Evolutionary conservation across 2,329 filamentous ascomycete genomes (phyloP), one percentile per base, ranked within the genome.

Genomic region (Ascocoryne sarcoides): DNA sequence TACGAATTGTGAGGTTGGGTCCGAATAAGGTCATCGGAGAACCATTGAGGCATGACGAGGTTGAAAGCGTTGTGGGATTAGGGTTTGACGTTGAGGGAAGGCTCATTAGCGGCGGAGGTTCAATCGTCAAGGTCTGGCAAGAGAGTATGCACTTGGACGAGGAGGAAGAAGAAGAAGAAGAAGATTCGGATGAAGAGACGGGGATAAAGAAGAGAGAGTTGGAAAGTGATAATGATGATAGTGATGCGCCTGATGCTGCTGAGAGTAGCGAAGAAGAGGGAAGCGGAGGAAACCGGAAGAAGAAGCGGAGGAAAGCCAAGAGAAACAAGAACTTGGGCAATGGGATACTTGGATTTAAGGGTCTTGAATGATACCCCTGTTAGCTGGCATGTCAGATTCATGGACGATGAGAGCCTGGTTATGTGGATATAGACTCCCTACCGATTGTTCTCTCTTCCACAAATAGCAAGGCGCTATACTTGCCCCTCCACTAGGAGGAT

Each of bases 21-120:
- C 63, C 65, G 28, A 84, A 92, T 51, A 82, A 85, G 58, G 75
- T 94, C 3, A 67, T 85, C 17, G 68, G 68, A 1, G 75, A 82
- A 37, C 40, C 48, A 47, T 57, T 72, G 58, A 66, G 76, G 52
- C 90, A 95, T 59, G 86, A 95, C 55, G 88, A 94, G 44, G 65
- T 92, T 14, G 90, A 96, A 58, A 84, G 83, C 2, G 88, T 95
- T 3, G 75, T 88, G 2, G 84, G 76, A 0, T 63, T 98, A 1
- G 83, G 73, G 1, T 94, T 96, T 49, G 92, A 96, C 63, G 81
- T 83, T 37, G 77, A 81, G 37, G 85, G 88, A 33, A 74, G 92
- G 33, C 77, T 98, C 70, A 87, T 98, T 51, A 93, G 81, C 55
- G 89, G 87, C 9, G 92, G 92, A 39, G 92, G 92, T 0, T 75